Evolutionary conservation across 805 yeast species (phyloP), one percentile per base, ranked within the genome.

Genomic region (Hanseniaspora vineae): DNA sequence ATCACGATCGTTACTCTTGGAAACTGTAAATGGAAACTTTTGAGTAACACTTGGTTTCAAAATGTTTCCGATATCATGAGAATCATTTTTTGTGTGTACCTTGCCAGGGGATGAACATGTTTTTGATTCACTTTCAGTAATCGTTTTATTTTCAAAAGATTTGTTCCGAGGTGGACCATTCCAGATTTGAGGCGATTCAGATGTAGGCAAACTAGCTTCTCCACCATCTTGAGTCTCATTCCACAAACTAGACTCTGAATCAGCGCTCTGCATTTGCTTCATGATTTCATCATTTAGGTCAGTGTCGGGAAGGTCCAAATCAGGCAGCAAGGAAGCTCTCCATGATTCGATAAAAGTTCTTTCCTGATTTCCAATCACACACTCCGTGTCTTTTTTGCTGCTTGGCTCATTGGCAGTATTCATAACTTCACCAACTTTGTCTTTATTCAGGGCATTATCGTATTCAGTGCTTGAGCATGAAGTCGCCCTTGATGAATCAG

Each of bases 351-450:
- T 45, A 19, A 35, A 13, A 15, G 20, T 12, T 23, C 20, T 43
- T 45, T 50, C 47, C 33, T 49, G 52, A 15, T 17, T 44, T 32
- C 44, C 48, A 32, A 52, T 46, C 31, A 50, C 48, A 19, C 56
- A 13, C 14, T 33, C 37, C 14, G 9, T n/a, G 9, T 23, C 6
- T 23, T 23, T 23, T 23, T 23, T 23, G 29, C 8, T 23, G 29
- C 29, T 23, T 23, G 29, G 8, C 29, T 23, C 29, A 8, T 23
- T 23, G 29, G 8, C 29, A 8, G 29, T 23, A 23, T 23, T 8
- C 29, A 23, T 5, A 23, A 23, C 29, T 5, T 23, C 29, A 8
- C 8, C 29, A 23, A 23, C 29, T 23, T 23, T 23, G 29, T 8
- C 8, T 23, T 23, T 4, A 23, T 23, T 23, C 4, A 23, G 29